Percentiles rank a stretch among this genome's conserved stretches.
Conservation (phyloP, 305 asterid species). For the Fraxinus velutina region DNA sequence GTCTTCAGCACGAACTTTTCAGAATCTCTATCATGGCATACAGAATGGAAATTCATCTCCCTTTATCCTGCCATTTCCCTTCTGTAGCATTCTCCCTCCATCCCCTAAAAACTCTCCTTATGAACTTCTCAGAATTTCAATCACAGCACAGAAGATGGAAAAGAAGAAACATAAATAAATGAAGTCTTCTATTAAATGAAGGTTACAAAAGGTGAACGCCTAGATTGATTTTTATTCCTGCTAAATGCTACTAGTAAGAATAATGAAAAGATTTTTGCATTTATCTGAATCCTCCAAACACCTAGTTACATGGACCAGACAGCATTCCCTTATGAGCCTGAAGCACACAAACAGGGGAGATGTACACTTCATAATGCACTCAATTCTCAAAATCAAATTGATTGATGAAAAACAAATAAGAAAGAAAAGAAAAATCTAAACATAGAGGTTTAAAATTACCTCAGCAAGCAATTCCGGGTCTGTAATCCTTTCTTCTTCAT, state of each 20-base stretch:
- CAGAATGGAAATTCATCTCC: neutral
- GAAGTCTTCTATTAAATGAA: neutral
- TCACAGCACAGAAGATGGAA: neutral
- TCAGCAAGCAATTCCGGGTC: slow-evolving; percentile 77
- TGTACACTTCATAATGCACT: slow-evolving; percentile 4
- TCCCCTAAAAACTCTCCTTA: neutral
- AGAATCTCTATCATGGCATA: neutral
- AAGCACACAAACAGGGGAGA: neutral
- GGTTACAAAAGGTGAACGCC: neutral
- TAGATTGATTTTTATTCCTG: neutral
- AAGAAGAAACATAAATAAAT: neutral
- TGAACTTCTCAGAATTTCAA: neutral
- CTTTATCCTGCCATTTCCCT: neutral
- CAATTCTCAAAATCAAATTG: slow-evolving; percentile 2
- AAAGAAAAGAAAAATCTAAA: slow-evolving; percentile 7
- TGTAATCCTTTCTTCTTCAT: slow-evolving; percentile 75
- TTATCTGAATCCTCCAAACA: slow-evolving; percentile 4
- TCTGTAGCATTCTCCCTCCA: neutral
- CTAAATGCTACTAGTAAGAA: neutral
- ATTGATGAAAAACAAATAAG: neutral
- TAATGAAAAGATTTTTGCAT: neutral
- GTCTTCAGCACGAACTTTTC: neutral
- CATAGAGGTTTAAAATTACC: slow-evolving; percentile 38
- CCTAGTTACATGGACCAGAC: slow-evolving; percentile 5
- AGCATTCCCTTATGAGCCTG: slow-evolving; percentile 6